These are phyloP conservation scores for Torulaspora delbrueckii DNA, from an alignment of 805 yeast genomes.

Conservation along the genomic window DNA sequence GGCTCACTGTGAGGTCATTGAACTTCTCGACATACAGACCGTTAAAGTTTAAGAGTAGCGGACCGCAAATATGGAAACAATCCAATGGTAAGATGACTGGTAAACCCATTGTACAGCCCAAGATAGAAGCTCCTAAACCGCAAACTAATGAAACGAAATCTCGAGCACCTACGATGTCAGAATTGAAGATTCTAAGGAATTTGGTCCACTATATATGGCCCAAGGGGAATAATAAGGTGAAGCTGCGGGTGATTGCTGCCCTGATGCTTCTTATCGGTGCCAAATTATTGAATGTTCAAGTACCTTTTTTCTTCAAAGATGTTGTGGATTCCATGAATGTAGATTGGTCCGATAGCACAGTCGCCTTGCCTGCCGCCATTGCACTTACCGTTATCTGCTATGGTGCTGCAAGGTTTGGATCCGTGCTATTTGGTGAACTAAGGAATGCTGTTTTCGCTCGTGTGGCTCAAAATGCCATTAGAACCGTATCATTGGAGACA, in stretches of 20 bases:
- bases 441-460: slow-evolving; percentile 93
- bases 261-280: slow-evolving; percentile 68
- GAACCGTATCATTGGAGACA: slow-evolving; percentile 82
- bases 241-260: slow-evolving; percentile 71
- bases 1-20: not conserved
- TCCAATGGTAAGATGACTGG: not conserved
- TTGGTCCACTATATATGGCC: slow-evolving; percentile 79
- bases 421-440: slow-evolving; percentile 89
- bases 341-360: slow-evolving; percentile 69
- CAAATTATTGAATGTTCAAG: slow-evolving; percentile 87
- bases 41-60: not conserved
- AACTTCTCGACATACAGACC: slow-evolving; percentile 1
- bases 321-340: slow-evolving; percentile 91
- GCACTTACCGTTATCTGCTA: slow-evolving; percentile 74
- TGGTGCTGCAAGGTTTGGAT: slow-evolving; percentile 91
- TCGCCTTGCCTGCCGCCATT: slow-evolving; percentile 50
- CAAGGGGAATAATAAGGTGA: slow-evolving; percentile 57
- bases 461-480: slow-evolving; percentile 91
- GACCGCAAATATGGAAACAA: slow-evolving; percentile 4
- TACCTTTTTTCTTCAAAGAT: slow-evolving; percentile 86
- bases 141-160: slow-evolving; percentile 11
- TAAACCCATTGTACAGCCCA: not conserved
- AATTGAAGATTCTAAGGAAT: slow-evolving; percentile 53
- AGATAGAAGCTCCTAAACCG: slow-evolving; percentile 12
- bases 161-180: slow-evolving; percentile 36